A percentile compares a stretch with the other conserved stretches of the same genome.
Evolutionary conservation across 257 asterid genomes (phyloP).

Genomic region (Fraxinus excelsior): DNA sequence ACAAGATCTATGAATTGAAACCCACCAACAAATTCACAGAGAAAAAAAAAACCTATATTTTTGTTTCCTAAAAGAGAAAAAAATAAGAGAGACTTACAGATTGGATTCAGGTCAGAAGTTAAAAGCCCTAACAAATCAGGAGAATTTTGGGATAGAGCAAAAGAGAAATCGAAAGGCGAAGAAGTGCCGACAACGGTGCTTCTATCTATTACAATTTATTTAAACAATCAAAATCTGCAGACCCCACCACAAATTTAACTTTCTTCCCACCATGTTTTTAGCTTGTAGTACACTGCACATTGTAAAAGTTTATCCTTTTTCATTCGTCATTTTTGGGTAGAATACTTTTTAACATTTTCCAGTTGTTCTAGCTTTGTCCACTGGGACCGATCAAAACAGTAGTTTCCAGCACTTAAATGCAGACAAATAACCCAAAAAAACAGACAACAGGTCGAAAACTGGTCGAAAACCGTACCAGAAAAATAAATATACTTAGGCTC

Average conservation of each 20-base stretch:
- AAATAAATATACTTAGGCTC: too few relatives aligned
- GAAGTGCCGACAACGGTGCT: constrained; percentile 27
- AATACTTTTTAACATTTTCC: background rate
- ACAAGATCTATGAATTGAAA: constrained; percentile 15
- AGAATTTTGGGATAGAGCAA: constrained; percentile 14
- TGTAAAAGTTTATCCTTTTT: background rate
- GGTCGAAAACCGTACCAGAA: too few relatives aligned
- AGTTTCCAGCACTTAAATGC: background rate
- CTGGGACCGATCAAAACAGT: background rate
- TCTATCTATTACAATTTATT: constrained; percentile 22
- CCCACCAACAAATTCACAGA: constrained; percentile 24
- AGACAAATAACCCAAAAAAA: background rate
- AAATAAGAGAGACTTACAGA: constrained; percentile 33
- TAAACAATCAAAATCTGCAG: constrained; percentile 21
- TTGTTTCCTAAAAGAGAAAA: background rate
- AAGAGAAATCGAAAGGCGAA: constrained; percentile 21
- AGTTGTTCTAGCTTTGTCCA: background rate
- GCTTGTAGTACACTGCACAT: background rate
- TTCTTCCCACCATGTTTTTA: constrained; percentile 9
- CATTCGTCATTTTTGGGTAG: background rate
- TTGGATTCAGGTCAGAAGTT: constrained; percentile 24
- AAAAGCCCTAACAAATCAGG: constrained; percentile 12
- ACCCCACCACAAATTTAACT: constrained; percentile 46
- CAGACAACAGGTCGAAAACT: too few relatives aligned
- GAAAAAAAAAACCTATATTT: background rate